phyloP scores from a whole-genome alignment of 108 stramenopile species.

The Pseudonitzschia multiseries region DNA sequence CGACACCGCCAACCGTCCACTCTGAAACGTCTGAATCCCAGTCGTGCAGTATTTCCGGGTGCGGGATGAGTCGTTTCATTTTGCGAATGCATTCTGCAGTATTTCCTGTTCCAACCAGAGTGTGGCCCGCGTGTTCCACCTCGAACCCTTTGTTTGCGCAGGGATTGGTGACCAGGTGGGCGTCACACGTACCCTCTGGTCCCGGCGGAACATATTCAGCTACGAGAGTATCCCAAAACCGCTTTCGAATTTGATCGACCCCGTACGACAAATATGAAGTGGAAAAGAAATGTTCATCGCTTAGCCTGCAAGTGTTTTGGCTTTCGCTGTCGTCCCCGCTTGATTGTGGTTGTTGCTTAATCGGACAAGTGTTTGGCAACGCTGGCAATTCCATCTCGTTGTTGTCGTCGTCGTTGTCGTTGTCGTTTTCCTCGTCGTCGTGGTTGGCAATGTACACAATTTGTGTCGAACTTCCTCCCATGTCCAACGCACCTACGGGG shows the following conservation, averaged over 20 bases:
- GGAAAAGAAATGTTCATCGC: constrained; percentile 80
- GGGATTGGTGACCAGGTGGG: constrained; percentile 63
- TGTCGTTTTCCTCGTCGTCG: constrained; percentile 2
- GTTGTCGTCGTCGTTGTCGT: constrained; percentile 5
- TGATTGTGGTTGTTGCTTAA: constrained; percentile 4
- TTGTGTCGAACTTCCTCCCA: constrained; percentile 87
- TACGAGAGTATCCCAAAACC: constrained; percentile 79
- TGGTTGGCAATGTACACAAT: constrained; percentile 65
- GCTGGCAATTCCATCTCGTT: not conserved
- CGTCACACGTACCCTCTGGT: constrained; percentile 22
- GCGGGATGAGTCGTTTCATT: constrained; percentile 74
- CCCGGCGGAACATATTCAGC: constrained; percentile 32
- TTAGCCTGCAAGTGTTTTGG: constrained; percentile 31
- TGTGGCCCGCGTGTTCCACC: constrained; percentile 54
- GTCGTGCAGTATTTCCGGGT: constrained; percentile 63
- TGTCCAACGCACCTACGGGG: constrained; percentile 81
- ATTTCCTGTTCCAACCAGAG: constrained; percentile 74
- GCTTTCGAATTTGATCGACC: constrained; percentile 86
- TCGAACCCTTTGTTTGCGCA: constrained; percentile 75
- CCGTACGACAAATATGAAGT: constrained; percentile 85
- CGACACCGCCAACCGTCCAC: constrained; percentile 69
- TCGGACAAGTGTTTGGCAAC: not conserved
- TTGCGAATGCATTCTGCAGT: constrained; percentile 66
- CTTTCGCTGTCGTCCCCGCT: not conserved
- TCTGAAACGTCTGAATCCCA: constrained; percentile 38